phyloP scores from a whole-genome alignment of 805 yeast species.

The Candida orba region DNA sequence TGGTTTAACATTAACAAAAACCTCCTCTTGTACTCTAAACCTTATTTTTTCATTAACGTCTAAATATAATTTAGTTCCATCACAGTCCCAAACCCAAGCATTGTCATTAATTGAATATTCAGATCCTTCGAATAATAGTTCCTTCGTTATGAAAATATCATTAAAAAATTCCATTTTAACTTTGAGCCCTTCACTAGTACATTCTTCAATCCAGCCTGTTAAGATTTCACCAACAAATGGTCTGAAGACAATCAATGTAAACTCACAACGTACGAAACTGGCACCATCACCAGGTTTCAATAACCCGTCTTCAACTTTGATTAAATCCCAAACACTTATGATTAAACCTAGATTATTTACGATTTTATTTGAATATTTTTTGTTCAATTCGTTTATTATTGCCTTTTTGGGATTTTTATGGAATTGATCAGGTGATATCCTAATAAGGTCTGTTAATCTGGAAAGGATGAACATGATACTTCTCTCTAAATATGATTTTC shows the following conservation, averaged over 20 bases:
- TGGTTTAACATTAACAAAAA: slow-evolving; percentile 80
- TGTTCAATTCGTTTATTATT: slow-evolving; percentile 71
- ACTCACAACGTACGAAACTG: slow-evolving; percentile 63
- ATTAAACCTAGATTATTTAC: slow-evolving; percentile 81
- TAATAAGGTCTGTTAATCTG: slow-evolving; percentile 72
- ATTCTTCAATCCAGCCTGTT: slow-evolving; percentile 88
- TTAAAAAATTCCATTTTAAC: slow-evolving; percentile 81
- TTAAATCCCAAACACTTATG: slow-evolving; percentile 75
- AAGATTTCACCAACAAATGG: slow-evolving; percentile 93
- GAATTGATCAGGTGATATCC: slow-evolving; percentile 84
- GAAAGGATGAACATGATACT: slow-evolving; percentile 93
- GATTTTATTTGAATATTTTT: slow-evolving; percentile 80
- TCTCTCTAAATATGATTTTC: no score
- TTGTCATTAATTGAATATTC: slow-evolving; percentile 64
- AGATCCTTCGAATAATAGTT: slow-evolving; percentile 73
- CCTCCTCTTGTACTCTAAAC: slow-evolving; percentile 85
- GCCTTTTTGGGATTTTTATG: slow-evolving; percentile 65
- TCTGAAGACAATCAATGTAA: slow-evolving; percentile 76
- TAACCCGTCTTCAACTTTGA: slow-evolving; percentile 79
- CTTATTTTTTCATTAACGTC: slow-evolving; percentile 89
- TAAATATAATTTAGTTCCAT: slow-evolving; percentile 68
- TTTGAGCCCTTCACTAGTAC: slow-evolving; percentile 81
- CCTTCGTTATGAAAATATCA: slow-evolving; percentile 84
- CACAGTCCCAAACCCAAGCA: slow-evolving; percentile 92
- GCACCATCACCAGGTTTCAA: slow-evolving; percentile 95